phyloP scores from a whole-genome alignment of 176 grass and related monocot species.

The Oryza nivara region DNA sequence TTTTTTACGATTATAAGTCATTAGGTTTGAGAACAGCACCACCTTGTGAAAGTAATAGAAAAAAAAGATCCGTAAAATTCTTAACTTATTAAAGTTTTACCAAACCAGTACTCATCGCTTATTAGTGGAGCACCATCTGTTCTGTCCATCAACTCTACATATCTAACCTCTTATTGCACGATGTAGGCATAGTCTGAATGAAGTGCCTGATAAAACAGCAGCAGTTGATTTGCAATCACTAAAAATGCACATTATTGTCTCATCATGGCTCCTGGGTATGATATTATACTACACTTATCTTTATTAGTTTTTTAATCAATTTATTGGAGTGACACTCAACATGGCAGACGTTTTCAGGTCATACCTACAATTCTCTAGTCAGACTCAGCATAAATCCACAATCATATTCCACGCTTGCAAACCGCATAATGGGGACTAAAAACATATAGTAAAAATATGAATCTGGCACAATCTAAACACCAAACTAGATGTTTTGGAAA shows the following conservation, averaged over 20 bases:
- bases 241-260: too few relatives aligned
- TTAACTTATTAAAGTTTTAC: neutral
- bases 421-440: neutral
- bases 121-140: neutral
- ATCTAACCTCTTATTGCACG: neutral
- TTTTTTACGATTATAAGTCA: too few relatives aligned
- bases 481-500: neutral
- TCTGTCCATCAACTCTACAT: neutral
- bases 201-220: neutral
- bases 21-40: too few relatives aligned
- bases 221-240: neutral
- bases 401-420: neutral
- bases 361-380: neutral
- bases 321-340: neutral
- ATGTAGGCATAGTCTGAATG: neutral
- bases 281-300: neutral
- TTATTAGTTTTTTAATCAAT: neutral
- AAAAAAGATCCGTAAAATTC: neutral
- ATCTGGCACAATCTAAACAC: neutral
- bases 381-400: neutral
- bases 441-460: neutral
- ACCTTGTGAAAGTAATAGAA: neutral
- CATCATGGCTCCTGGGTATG: neutral
- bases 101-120: neutral
- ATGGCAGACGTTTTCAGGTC: neutral